Percentiles rank a stretch among this genome's conserved stretches.
These are phyloP conservation scores for Ogataea wickerhamii DNA, from an alignment of 805 yeast genomes.

Conservation along the genomic window DNA sequence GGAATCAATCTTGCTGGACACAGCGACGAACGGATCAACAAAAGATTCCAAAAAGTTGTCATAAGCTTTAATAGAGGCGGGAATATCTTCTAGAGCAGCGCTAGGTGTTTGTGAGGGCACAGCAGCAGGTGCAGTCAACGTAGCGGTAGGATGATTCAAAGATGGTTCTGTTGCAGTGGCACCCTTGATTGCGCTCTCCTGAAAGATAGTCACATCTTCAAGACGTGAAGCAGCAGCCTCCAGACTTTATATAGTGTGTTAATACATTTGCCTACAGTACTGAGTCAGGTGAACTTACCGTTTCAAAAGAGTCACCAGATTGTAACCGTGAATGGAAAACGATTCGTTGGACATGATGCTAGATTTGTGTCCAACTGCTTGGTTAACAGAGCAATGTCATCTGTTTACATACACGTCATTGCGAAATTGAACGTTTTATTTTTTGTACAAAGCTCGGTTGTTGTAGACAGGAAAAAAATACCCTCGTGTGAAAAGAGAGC, in stretches of 20 bases:
- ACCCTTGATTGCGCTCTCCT: slow-evolving; percentile 44
- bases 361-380: no score
- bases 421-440: no score
- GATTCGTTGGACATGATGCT: slow-evolving; percentile 32
- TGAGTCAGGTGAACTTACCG: slow-evolving; percentile 36
- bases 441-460: no score
- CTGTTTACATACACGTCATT: no score
- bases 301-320: slow-evolving; percentile 74
- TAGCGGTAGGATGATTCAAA: background rate
- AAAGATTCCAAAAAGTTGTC: slow-evolving; percentile 48
- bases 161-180: slow-evolving; percentile 1
- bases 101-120: slow-evolving; percentile 20
- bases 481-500: no score
- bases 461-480: no score
- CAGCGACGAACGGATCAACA: slow-evolving; percentile 57
- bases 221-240: slow-evolving; percentile 93
- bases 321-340: slow-evolving; percentile 74
- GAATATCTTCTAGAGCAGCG: slow-evolving; percentile 27
- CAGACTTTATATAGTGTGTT: slow-evolving; percentile 40
- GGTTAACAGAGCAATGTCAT: no score
- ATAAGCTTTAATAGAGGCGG: slow-evolving; percentile 50
- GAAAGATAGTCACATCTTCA: slow-evolving; percentile 82
- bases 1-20: slow-evolving; percentile 53
- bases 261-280: no score
- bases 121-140: slow-evolving; percentile 15